Evolutionary conservation across 2,329 filamentous ascomycete genomes (phyloP).

Genomic region (Dendryphion nanum): DNA sequence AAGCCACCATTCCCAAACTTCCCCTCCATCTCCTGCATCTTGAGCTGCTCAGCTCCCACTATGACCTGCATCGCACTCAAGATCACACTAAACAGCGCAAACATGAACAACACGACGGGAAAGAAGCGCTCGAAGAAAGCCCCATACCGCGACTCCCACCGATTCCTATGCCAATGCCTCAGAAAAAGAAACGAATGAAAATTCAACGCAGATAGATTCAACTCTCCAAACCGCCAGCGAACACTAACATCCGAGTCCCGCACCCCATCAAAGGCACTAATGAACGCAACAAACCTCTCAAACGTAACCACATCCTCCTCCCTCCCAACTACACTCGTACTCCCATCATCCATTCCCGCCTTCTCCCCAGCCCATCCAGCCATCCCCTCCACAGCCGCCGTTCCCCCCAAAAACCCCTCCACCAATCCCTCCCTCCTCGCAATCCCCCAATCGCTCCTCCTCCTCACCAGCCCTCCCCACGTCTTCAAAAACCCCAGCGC

Average conservation of each 20-base stretch:
- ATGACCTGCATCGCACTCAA: constrained; percentile 24
- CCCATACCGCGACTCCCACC: constrained; percentile 15
- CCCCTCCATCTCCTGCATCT: constrained; percentile 13
- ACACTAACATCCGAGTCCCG: constrained; percentile 8
- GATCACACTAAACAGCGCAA: constrained; percentile 17
- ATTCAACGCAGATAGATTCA: constrained; percentile 18
- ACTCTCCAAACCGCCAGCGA: constrained; percentile 16
- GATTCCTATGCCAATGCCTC: constrained; percentile 16
- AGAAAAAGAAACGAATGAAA: constrained; percentile 17
- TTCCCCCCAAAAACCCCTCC: too few species aligned
- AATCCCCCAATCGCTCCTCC: constrained; percentile 16
- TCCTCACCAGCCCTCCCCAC: constrained; percentile 14
- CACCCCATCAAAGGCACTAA: constrained; percentile 11
- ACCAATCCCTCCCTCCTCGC: constrained; percentile 12
- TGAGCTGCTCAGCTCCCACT: constrained; percentile 11
- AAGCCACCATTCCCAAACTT: constrained; percentile 15
- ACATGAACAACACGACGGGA: constrained; percentile 16
- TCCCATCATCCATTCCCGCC: too few species aligned
- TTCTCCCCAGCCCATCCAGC: too few species aligned
- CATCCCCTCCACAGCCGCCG: constrained; percentile 2
- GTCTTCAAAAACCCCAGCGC: constrained; percentile 17
- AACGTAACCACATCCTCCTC: too few species aligned
- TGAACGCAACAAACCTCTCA: constrained; percentile 14
- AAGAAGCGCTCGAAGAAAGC: constrained; percentile 19
- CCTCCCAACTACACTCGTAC: too few species aligned